Percentiles rank a stretch among this genome's conserved stretches.
Evolutionary conservation across 1,284 basidiomycete genomes (phyloP).

Genomic region (Phaffia rhodozyma): DNA sequence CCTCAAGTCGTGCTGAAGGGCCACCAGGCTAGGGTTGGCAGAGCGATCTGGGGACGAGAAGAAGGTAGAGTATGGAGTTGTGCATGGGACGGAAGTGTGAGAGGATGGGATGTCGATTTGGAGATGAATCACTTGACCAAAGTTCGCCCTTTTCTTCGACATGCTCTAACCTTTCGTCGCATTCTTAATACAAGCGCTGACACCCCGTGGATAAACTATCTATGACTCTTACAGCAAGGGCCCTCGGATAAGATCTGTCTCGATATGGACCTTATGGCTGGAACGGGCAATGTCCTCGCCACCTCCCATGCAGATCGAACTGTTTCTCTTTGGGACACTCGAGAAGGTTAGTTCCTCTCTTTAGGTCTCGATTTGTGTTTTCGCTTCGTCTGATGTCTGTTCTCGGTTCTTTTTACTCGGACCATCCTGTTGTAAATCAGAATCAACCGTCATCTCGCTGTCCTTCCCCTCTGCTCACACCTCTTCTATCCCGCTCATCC

Average conservation of each 20-base stretch:
- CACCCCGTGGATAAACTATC: not conserved
- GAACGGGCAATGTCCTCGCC: conserved; percentile 32
- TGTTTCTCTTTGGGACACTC: conserved; percentile 41
- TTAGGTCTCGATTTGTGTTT: too few species aligned
- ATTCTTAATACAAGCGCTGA: not conserved
- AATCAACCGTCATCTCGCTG: conserved; percentile 39
- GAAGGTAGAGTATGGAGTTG: conserved; percentile 32
- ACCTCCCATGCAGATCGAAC: conserved; percentile 42
- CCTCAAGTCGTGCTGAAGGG: conserved; percentile 31
- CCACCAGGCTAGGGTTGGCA: conserved; percentile 33
- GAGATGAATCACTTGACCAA: conserved; percentile 33
- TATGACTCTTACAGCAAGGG: conserved; percentile 29
- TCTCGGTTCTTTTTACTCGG: conserved; percentile 2
- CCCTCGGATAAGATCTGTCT: conserved; percentile 37
- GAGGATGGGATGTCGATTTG: conserved; percentile 38
- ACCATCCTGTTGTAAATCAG: conserved; percentile 16
- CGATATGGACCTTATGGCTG: conserved; percentile 36
- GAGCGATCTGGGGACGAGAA: conserved; percentile 24
- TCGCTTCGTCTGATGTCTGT: not conserved
- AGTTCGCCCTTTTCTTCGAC: conserved; percentile 25
- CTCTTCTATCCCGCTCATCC: conserved; percentile 60
- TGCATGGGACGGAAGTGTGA: conserved; percentile 40
- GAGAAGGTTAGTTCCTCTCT: conserved; percentile 29
- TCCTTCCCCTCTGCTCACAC: conserved; percentile 49
- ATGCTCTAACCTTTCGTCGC: not conserved